Percentiles rank a stretch among this genome's conserved stretches.
phyloP scores from a whole-genome alignment of 345 rosid species.

The Toxicodendron radicans region DNA sequence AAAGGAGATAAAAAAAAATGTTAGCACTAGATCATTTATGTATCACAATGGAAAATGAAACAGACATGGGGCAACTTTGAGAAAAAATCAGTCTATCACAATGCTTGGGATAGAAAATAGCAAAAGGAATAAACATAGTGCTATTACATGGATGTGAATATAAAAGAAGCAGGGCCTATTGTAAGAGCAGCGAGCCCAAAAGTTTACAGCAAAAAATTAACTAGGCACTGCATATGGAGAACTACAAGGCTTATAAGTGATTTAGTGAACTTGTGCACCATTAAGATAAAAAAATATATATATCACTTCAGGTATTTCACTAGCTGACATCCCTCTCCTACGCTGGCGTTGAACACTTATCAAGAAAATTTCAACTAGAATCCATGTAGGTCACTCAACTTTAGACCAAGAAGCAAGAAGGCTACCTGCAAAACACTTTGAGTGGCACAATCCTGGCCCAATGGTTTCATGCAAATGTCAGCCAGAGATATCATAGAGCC shows the following conservation, averaged over 20 bases:
- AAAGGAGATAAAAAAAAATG: not conserved
- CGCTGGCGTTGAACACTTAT: not conserved
- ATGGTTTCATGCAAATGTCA: constrained; percentile 96
- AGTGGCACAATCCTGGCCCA: constrained; percentile 90
- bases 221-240: not conserved
- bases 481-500: constrained; percentile 79
- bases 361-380: not conserved
- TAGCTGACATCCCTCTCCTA: not conserved
- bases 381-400: constrained; percentile 1
- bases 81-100: too few relatives aligned
- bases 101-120: too few relatives aligned
- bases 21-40: not conserved
- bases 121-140: not conserved
- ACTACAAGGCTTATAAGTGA: not conserved
- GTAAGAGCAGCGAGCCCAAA: not conserved
- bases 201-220: not conserved
- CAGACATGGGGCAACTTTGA: not conserved
- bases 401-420: constrained; percentile 17
- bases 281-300: not conserved
- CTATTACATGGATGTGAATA: not conserved
- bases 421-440: constrained; percentile 91
- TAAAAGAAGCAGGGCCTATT: not conserved
- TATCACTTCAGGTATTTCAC: not conserved
- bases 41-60: not conserved
- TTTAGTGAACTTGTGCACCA: not conserved